Evolutionary conservation across 495 filamentous ascomycete genomes (phyloP).

Genomic region (Cudoniella acicularis): DNA sequence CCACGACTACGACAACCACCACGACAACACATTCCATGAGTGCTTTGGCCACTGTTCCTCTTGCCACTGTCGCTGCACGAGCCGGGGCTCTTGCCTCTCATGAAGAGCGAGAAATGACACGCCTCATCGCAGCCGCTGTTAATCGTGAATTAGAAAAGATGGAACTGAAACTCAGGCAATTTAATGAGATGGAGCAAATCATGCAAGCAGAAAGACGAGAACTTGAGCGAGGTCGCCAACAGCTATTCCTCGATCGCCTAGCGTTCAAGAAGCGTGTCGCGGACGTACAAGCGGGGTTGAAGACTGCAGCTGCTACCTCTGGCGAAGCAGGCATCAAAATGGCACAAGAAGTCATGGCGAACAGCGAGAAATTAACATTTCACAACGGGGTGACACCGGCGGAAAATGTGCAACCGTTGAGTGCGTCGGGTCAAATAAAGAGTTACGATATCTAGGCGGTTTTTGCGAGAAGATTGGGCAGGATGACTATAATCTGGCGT

Average conservation of each 20-base stretch:
- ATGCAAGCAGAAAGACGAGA: slow-evolving; percentile 89
- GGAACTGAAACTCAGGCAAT: slow-evolving; percentile 83
- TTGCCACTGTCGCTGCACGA: slow-evolving; percentile 80
- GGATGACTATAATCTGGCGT: slow-evolving; percentile 22
- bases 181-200: slow-evolving; percentile 91
- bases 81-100: slow-evolving; percentile 86
- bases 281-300: slow-evolving; percentile 75
- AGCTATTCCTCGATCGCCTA: slow-evolving; percentile 88
- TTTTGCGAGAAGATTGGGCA: neutral
- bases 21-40: slow-evolving; percentile 49
- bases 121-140: slow-evolving; percentile 79
- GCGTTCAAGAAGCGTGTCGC: slow-evolving; percentile 83
- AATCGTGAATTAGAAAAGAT: slow-evolving; percentile 82
- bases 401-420: slow-evolving; percentile 59
- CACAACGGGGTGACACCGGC: slow-evolving; percentile 40
- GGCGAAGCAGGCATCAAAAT: slow-evolving; percentile 57
- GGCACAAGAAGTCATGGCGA: slow-evolving; percentile 44
- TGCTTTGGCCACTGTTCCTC: slow-evolving; percentile 69
- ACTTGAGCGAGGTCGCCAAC: slow-evolving; percentile 83
- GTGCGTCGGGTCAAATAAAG: slow-evolving; percentile 48
- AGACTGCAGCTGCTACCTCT: slow-evolving; percentile 54
- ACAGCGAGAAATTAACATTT: slow-evolving; percentile 59
- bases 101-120: slow-evolving; percentile 93
- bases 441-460: slow-evolving; percentile 24
- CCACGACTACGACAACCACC: slow-evolving; percentile 37